These are phyloP conservation scores for Aspergillus pseudoviridinutans DNA, from an alignment of 2,329 filamentous ascomycete genomes.

Conservation along the genomic window DNA sequence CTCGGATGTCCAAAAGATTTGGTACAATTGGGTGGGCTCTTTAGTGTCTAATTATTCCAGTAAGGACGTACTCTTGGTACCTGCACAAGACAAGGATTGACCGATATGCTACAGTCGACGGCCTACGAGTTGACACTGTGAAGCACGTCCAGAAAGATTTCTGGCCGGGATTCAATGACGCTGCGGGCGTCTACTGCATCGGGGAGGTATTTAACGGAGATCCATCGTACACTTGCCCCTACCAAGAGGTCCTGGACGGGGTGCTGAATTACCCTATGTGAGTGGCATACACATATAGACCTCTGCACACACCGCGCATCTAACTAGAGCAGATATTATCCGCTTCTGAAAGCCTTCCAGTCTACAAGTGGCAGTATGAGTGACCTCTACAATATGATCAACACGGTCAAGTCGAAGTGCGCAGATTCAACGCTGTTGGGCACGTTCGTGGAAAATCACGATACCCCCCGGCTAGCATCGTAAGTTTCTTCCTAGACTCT, in stretches of 20 bases:
- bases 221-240: constrained; percentile 38
- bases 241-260: constrained; percentile 45
- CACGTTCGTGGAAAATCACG: constrained; percentile 60
- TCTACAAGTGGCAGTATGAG: constrained; percentile 31
- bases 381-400: constrained; percentile 33
- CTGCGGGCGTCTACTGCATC: constrained; percentile 45
- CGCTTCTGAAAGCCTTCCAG: constrained; percentile 34
- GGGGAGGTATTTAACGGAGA: constrained; percentile 47
- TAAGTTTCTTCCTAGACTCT: constrained; percentile 5
- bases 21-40: constrained; percentile 56
- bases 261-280: constrained; percentile 48
- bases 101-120: constrained; percentile 39
- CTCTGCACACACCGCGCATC: neutral
- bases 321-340: constrained; percentile 23
- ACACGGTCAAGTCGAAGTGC: constrained; percentile 31
- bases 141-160: constrained; percentile 47
- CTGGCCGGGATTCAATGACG: constrained; percentile 39
- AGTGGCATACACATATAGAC: neutral
- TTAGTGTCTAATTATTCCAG: constrained; percentile 60
- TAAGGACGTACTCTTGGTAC: constrained; percentile 31
- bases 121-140: constrained; percentile 50
- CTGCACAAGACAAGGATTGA: neutral
- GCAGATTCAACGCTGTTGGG: constrained; percentile 48
- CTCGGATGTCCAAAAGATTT: constrained; percentile 46
- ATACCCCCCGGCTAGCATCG: constrained; percentile 53